Evolutionary conservation across 768 basidiomycete genomes (phyloP).

Genomic region (Suillus occidentalis): DNA sequence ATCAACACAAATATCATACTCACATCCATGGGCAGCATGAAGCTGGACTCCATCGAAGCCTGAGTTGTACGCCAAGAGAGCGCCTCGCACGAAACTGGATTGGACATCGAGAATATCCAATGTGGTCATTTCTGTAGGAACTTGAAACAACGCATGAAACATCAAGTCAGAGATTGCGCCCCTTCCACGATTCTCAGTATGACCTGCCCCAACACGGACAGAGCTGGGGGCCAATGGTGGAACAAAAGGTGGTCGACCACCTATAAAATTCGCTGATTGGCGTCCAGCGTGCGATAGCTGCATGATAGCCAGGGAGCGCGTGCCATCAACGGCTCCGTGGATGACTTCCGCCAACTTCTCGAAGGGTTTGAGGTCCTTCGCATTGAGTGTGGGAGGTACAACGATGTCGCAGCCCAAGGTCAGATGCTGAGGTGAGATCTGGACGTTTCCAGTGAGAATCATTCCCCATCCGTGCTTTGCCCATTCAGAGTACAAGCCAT

Average conservation of each 20-base stretch:
- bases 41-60: constrained; percentile 89
- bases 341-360: constrained; percentile 49
- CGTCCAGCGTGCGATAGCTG: constrained; percentile 84
- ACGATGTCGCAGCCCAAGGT: constrained; percentile 71
- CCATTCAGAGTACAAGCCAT: constrained; percentile 73
- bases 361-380: constrained; percentile 51
- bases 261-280: constrained; percentile 74
- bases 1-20: constrained; percentile 29
- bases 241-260: constrained; percentile 60
- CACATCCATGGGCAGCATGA: constrained; percentile 86
- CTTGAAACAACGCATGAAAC: constrained; percentile 56
- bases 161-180: constrained; percentile 18
- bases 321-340: constrained; percentile 32
- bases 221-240: constrained; percentile 74
- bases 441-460: constrained; percentile 84
- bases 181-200: constrained; percentile 10
- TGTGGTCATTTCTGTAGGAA: constrained; percentile 56
- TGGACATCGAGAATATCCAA: constrained; percentile 64
- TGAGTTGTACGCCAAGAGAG: constrained; percentile 57
- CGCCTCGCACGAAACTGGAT: constrained; percentile 64
- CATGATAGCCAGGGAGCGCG: constrained; percentile 57
- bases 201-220: constrained; percentile 43
- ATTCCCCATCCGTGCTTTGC: constrained; percentile 80
- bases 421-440: constrained; percentile 62
- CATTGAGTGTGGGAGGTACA: constrained; percentile 46